A percentile compares a stretch with the other conserved stretches of the same genome.
Evolutionary conservation across 2,329 filamentous ascomycete genomes (phyloP).

Genomic region (Xylaria hypoxylon): DNA sequence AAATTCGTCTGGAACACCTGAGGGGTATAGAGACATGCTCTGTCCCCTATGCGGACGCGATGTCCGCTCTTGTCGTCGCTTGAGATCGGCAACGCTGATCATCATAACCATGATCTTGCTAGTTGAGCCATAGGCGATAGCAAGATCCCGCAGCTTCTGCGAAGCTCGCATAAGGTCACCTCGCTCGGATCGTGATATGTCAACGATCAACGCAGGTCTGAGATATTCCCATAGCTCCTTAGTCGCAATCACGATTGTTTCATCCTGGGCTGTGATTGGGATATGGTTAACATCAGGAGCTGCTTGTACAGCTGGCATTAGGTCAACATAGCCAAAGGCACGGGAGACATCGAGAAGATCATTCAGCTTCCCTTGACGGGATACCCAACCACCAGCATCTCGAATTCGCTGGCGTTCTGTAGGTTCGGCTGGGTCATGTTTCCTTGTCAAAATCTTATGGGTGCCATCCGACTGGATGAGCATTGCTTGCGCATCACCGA

Average conservation of each 20-base stretch:
- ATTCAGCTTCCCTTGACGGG: constrained; percentile 92
- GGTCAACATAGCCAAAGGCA: constrained; percentile 92
- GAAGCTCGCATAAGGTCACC: constrained; percentile 93
- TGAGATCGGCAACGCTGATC: constrained; percentile 90
- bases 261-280: constrained; percentile 86
- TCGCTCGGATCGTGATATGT: constrained; percentile 87
- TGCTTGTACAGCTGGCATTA: constrained; percentile 93
- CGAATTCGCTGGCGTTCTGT: constrained; percentile 88
- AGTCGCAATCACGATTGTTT: constrained; percentile 92
- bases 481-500: constrained; percentile 96
- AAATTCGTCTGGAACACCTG: constrained; percentile 77
- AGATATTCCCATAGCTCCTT: constrained; percentile 96
- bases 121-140: constrained; percentile 93
- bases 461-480: constrained; percentile 89
- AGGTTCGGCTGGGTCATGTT: constrained; percentile 92
- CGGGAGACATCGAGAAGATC: constrained; percentile 91
- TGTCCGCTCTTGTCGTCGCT: constrained; percentile 81
- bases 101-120: constrained; percentile 99
- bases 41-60: constrained; percentile 76
- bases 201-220: constrained; percentile 88
- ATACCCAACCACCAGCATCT: constrained; percentile 95
- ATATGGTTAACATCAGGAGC: constrained; percentile 85
- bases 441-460: constrained; percentile 84
- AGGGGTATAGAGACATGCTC: constrained; percentile 86
- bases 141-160: constrained; percentile 92